Conservation (phyloP, 208 protist genomes). For the Leishmania tarentolae region DNA sequence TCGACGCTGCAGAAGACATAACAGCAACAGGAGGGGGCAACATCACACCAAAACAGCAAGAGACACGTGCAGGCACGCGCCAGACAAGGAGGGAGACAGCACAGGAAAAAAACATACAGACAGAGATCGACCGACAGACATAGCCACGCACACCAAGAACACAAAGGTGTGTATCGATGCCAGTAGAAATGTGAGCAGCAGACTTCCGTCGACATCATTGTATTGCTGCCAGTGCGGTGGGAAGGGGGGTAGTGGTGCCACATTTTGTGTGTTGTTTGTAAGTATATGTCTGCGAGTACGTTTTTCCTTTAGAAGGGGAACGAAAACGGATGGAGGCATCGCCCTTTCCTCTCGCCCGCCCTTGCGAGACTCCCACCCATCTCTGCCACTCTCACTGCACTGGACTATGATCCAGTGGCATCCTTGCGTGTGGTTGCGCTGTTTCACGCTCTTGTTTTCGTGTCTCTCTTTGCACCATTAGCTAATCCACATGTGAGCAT, state of each 20-base stretch:
- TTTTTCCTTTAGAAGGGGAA: neutral
- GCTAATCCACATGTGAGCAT: neutral
- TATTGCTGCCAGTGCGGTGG: neutral
- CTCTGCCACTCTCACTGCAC: neutral
- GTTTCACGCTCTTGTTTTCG: neutral
- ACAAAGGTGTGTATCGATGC: neutral
- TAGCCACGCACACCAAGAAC: neutral
- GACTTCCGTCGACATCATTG: neutral
- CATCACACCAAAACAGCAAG: neutral
- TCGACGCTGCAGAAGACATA: too few species aligned
- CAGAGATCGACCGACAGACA: neutral
- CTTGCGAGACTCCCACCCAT: neutral
- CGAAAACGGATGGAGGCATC: neutral
- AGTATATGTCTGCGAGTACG: neutral
- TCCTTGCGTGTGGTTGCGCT: neutral
- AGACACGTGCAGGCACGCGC: neutral
- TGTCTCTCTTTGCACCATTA: neutral
- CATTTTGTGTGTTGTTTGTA: neutral
- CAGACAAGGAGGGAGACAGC: too few species aligned
- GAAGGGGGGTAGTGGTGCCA: neutral
- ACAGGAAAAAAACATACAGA: neutral
- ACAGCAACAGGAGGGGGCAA: neutral
- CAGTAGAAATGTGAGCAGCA: neutral
- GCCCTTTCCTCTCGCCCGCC: neutral
- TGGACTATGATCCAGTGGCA: neutral